Evolutionary conservation across 495 filamentous ascomycete genomes (phyloP), one percentile per base, ranked within the genome.

Genomic region (Penicillium simplicissimum): DNA sequence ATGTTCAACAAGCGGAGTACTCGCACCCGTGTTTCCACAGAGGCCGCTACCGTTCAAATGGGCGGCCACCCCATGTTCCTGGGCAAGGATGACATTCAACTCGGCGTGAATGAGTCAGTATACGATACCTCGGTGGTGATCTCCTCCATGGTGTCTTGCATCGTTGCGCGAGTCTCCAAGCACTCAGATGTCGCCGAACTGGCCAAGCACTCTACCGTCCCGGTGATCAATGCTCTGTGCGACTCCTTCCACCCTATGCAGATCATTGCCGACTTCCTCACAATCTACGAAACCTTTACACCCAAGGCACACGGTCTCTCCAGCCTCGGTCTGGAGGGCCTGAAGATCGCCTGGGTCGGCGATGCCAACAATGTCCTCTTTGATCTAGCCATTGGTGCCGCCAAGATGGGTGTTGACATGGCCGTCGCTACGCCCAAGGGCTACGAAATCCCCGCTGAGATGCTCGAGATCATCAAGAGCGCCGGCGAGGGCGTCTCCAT

Each of bases 291-390:
- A 71, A 78, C 84, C 8, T 89, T 91, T 68, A 79, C 81, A 1
- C 71, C 79, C 7, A 78, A 77, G 57, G 72, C 79, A 1, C 72
- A 77, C 37, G 58, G 69, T 34, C 55, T 74, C 21, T 73, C 76
- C 15, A 80, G 82, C 47, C 79, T 96, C 25, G 90, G 91, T 3
- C 77, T 96, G 7, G 86, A 93, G 64, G 90, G 90, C 4, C 72
- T 95, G 62, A 96, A 94, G 74, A 85, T 98, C 59, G 93, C 95
- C 7, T 98, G 95, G 95, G 81, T 98, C 23, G 95, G 95, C 45
- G 95, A 98, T 69, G 90, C 93, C 17, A 98, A 97, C 77, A 98
- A 98, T 66, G 94, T 98, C 21, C 85, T 97, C 25, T 97, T 90
- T 71, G 95, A 98, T 72, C 80, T 98, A 37, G 90, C 91, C 9